phyloP scores from a whole-genome alignment of 1,284 basidiomycete genomes.

The Tylopilus sp. region DNA sequence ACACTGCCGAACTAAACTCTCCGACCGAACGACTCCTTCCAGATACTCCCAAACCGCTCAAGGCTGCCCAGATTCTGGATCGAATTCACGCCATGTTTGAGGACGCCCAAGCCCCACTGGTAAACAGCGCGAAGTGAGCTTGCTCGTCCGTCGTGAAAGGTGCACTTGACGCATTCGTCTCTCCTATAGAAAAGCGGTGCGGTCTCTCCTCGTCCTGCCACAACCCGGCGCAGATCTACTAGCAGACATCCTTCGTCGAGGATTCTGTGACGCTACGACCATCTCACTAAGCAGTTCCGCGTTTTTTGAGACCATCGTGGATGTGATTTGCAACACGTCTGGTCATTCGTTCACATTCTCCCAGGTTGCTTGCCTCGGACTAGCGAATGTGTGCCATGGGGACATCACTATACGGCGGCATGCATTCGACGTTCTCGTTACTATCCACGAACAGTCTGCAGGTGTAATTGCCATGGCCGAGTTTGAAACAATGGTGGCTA shows the following conservation, averaged over 20 bases:
- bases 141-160: neutral
- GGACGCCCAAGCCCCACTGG: conserved; percentile 49
- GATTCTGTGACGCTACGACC: conserved; percentile 61
- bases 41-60: conserved; percentile 53
- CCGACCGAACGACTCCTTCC: conserved; percentile 52
- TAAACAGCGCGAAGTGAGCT: conserved; percentile 60
- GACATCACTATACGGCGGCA: conserved; percentile 64
- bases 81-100: conserved; percentile 65
- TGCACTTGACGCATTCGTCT: conserved; percentile 12
- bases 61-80: conserved; percentile 53
- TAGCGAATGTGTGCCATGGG: conserved; percentile 84
- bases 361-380: conserved; percentile 76
- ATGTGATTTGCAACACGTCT: conserved; percentile 62
- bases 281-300: conserved; percentile 41
- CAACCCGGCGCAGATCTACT: conserved; percentile 60
- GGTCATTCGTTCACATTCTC: conserved; percentile 65
- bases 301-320: conserved; percentile 75
- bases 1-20: conserved; percentile 50
- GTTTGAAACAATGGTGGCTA: conserved; percentile 76
- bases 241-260: conserved; percentile 67
- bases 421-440: conserved; percentile 78
- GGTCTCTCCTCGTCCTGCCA: conserved; percentile 64
- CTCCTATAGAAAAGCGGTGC: conserved; percentile 67
- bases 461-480: conserved; percentile 63
- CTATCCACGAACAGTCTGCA: conserved; percentile 60